phyloP scores from a whole-genome alignment of 2,329 filamentous ascomycete species.

The Hymenoscyphus fraxineus region DNA sequence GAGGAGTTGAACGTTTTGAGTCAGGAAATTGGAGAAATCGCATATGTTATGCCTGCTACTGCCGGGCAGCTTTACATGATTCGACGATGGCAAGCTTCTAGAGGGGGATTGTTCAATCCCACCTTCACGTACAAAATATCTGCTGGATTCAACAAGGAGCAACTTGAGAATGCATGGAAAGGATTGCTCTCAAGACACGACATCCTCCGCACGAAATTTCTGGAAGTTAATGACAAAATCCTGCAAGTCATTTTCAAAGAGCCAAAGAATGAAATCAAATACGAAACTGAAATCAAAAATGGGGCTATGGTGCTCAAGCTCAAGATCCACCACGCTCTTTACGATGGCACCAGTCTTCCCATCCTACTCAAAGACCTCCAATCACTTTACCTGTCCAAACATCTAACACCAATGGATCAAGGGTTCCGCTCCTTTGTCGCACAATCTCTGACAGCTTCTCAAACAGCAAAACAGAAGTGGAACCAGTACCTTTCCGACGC shows the following conservation, averaged over 20 bases:
- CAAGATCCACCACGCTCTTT: constrained; percentile 79
- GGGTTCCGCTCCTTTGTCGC: constrained; percentile 33
- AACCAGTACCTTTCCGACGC: constrained; percentile 35
- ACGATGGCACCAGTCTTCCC: constrained; percentile 78
- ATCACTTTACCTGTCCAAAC: constrained; percentile 38
- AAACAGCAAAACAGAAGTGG: constrained; percentile 38
- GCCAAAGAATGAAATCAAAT: constrained; percentile 34
- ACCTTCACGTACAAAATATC: constrained; percentile 60
- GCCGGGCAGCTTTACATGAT: constrained; percentile 81
- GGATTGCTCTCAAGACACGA: constrained; percentile 51
- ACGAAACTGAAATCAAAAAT: constrained; percentile 13
- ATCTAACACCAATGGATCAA: constrained; percentile 11
- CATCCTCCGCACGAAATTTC: constrained; percentile 65
- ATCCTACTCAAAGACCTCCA: constrained; percentile 54
- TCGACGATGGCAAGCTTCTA: constrained; percentile 66
- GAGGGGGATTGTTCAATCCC: constrained; percentile 68
- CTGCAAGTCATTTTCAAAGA: constrained; percentile 58
- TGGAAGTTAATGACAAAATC: constrained; percentile 49
- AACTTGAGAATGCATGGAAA: constrained; percentile 59
- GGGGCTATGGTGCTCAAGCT: constrained; percentile 39
- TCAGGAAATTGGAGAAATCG: constrained; percentile 39
- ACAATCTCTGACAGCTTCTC: constrained; percentile 40
- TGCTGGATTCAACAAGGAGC: constrained; percentile 36
- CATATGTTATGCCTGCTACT: constrained; percentile 60
- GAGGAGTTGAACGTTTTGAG: constrained; percentile 39